phyloP scores from a whole-genome alignment of 495 filamentous ascomycete species.

The Talaromyces adpressus region DNA sequence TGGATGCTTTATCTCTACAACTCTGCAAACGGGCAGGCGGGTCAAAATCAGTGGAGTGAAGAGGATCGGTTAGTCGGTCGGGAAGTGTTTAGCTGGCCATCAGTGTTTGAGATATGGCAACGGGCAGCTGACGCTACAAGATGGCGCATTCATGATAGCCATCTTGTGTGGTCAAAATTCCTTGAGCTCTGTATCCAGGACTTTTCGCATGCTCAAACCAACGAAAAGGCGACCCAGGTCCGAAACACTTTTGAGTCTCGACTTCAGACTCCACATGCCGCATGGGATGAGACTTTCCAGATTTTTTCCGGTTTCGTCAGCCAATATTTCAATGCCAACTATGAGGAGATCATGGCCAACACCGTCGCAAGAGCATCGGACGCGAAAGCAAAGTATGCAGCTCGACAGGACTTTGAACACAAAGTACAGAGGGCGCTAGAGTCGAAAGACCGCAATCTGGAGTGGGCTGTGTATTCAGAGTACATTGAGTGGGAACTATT shows the following conservation, averaged over 20 bases:
- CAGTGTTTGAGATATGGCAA: constrained; percentile 71
- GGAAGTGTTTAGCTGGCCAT: constrained; percentile 73
- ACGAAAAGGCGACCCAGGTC: constrained; percentile 56
- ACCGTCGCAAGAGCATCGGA: constrained; percentile 57
- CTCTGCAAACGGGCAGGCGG: constrained; percentile 48
- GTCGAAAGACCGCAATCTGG: constrained; percentile 47
- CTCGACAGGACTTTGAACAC: constrained; percentile 67
- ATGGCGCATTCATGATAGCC: constrained; percentile 77
- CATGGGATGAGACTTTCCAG: constrained; percentile 80
- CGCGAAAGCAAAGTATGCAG: constrained; percentile 59
- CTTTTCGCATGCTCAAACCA: constrained; percentile 47
- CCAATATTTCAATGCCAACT: constrained; percentile 63
- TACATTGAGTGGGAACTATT: constrained; percentile 81
- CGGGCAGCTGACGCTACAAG: constrained; percentile 69
- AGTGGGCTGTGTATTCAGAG: constrained; percentile 55
- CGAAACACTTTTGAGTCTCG: constrained; percentile 64
- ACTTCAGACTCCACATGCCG: constrained; percentile 70
- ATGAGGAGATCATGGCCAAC: constrained; percentile 73
- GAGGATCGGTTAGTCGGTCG: constrained; percentile 69
- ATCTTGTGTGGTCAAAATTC: constrained; percentile 82
- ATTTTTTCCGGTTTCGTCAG: constrained; percentile 76
- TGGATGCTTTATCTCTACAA: constrained; percentile 73
- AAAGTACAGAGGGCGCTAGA: constrained; percentile 53
- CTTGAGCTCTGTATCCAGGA: constrained; percentile 54
- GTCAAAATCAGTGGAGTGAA: constrained; percentile 58